Base-by-base conservation (phyloP, 1,284 basidiomycete genomes). In the Fomitopsis betulina region DNA sequence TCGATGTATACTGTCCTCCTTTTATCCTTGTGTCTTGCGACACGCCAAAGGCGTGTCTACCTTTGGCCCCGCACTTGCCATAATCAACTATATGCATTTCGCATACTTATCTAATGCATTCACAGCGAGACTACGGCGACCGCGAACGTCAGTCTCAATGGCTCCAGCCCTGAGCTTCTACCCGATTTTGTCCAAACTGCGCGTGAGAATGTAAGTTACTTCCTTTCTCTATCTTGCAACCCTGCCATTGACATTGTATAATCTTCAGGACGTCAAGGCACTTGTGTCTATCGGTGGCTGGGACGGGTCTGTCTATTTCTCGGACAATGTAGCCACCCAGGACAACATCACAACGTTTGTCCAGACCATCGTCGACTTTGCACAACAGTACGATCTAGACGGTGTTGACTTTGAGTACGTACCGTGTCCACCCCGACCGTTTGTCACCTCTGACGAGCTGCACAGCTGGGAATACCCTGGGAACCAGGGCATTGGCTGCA, bases 401-500 rank as follows among this genome's bases (percentile, higher is more conserved):
- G 91, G 91, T 23, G 80, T 94, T 62, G 90, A 94, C 67, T 85
- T 93, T 62, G 91, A 94, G 84, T 86, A 63, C 52, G 81, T 27
- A n/a, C 3, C 17, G 17, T 19, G 40, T 15, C 27, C 12, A 15
- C 27, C 9, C 9, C 35, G 33, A 17, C 9, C 3, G 17, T 35
- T 2, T 25, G 3, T 12, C 3, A n/a, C 23, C 6, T 21, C n/a
- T 50, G 10, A 53, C 15, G 3, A 5, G 43, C 3, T 33, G 2
- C 59, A 40, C 61, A 94, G 94, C 70, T 95, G 93, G 93, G 93
- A 95, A 70, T 95, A 91, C 68, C 94, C 94, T 32, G 83, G 79
- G 32, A 75, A 75, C 17, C 76, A 76, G 56, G 93, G 92, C 25
- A 80, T 90, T n/a, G 79, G 81, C 9, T 91, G 90, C 68, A 96